Percentiles rank a stretch among this genome's conserved stretches.
phyloP scores from a whole-genome alignment of 805 yeast genomes.

The Monosporozyma unispora region DNA sequence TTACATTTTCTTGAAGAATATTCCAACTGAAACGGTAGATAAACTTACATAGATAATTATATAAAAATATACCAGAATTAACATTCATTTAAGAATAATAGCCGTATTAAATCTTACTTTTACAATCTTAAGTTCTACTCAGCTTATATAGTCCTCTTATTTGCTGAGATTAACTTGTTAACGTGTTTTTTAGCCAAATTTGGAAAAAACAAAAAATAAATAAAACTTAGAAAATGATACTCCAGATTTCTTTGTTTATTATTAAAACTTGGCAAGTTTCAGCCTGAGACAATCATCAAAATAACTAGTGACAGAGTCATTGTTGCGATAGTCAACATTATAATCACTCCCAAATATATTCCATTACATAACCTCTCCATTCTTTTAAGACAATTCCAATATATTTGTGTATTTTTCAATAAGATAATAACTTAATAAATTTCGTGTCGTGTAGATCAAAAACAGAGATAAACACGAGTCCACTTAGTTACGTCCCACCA shows the following conservation, averaged over 20 bases:
- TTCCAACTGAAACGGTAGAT: conserved; percentile 25
- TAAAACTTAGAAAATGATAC: neutral
- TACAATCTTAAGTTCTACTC: neutral
- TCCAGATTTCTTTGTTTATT: neutral
- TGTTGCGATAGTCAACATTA: neutral
- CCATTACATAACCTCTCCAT: neutral
- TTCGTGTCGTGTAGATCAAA: neutral
- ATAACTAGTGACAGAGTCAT: neutral
- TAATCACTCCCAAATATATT: neutral
- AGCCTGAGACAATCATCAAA: neutral
- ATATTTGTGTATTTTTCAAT: neutral
- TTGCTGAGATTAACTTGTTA: too few relatives aligned
- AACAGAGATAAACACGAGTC: too few relatives aligned
- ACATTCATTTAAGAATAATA: too few relatives aligned
- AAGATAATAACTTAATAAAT: neutral
- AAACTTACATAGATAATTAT: too few relatives aligned
- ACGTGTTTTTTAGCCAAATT: neutral
- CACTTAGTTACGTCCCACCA: neutral
- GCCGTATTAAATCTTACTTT: too few relatives aligned
- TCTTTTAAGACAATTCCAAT: neutral
- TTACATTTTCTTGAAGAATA: conserved; percentile 53
- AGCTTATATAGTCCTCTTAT: too few relatives aligned
- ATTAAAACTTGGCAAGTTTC: neutral
- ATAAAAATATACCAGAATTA: neutral
- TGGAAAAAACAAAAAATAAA: neutral